Evolutionary conservation across 139 green algal genomes (phyloP).

Genomic region (Asterochloris erici): DNA sequence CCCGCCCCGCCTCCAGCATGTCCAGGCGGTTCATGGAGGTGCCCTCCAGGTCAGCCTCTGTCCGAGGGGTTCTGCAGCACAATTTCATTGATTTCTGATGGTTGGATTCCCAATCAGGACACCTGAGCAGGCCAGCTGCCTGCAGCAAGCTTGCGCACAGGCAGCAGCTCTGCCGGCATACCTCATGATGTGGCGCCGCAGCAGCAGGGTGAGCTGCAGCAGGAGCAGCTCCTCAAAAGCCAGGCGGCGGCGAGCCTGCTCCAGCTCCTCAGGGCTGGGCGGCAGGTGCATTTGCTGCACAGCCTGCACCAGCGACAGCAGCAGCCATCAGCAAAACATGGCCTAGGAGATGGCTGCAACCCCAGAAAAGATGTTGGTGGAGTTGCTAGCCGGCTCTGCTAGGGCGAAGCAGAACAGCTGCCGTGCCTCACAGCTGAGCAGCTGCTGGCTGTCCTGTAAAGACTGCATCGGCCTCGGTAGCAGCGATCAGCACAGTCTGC

Average conservation of each 20-base stretch:
- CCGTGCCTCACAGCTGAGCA: too few species aligned
- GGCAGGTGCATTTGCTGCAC: slow-evolving; percentile 57
- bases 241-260: slow-evolving; percentile 40
- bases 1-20: slow-evolving; percentile 24
- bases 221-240: slow-evolving; percentile 87
- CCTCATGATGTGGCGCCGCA: slow-evolving; percentile 28
- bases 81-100: not conserved
- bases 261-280: slow-evolving; percentile 18
- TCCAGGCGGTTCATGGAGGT: slow-evolving; percentile 5
- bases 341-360: too few species aligned
- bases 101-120: too few species aligned
- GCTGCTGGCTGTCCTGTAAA: too few species aligned
- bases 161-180: not conserved
- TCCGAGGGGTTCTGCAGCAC: not conserved
- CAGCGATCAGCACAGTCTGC: too few species aligned
- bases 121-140: too few species aligned
- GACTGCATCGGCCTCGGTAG: too few species aligned
- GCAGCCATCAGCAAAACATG: too few species aligned
- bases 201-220: slow-evolving; percentile 72
- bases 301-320: slow-evolving; percentile 24
- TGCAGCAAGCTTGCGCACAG: too few species aligned
- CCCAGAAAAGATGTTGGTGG: too few species aligned
- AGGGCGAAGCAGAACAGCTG: too few species aligned
- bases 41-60: slow-evolving; percentile 13
- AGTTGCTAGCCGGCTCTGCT: too few species aligned